Evolutionary conservation across 2,329 filamentous ascomycete genomes (phyloP).

Genomic region (Fusarium sp.): DNA sequence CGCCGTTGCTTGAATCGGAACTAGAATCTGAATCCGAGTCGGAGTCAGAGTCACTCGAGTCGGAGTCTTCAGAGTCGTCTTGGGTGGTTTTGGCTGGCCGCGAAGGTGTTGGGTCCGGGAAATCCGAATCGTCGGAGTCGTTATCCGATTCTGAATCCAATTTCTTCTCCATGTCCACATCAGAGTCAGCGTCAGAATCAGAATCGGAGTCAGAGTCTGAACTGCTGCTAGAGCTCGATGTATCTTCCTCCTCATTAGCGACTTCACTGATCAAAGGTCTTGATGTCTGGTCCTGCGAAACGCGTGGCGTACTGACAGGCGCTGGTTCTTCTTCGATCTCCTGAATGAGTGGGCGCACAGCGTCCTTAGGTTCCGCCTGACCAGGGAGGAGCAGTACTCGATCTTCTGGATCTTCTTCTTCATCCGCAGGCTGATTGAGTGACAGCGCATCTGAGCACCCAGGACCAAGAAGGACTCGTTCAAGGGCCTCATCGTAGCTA

Average conservation of each 20-base stretch:
- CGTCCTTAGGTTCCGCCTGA: not conserved
- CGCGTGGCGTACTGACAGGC: not conserved
- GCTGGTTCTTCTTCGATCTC: slow-evolving; percentile 31
- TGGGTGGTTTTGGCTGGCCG: not conserved
- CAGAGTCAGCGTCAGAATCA: slow-evolving; percentile 44
- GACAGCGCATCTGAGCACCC: not conserved
- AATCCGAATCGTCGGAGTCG: slow-evolving; percentile 14
- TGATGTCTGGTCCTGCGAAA: not conserved
- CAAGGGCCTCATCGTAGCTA: slow-evolving; percentile 46
- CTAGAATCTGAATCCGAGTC: slow-evolving; percentile 6
- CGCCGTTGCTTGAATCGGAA: not conserved
- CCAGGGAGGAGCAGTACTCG: slow-evolving; percentile 13
- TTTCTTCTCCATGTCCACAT: slow-evolving; percentile 50
- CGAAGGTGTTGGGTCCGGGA: not conserved
- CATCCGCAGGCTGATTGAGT: not conserved
- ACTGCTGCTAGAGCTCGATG: slow-evolving; percentile 28
- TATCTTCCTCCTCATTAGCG: slow-evolving; percentile 14
- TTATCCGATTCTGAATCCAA: slow-evolving; percentile 33
- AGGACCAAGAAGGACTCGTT: slow-evolving; percentile 36
- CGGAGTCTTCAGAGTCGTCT: not conserved
- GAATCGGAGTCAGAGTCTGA: slow-evolving; percentile 42
- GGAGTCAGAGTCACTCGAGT: slow-evolving; percentile 21
- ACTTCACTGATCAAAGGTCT: slow-evolving; percentile 9
- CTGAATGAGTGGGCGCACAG: slow-evolving; percentile 43
- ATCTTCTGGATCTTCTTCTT: slow-evolving; percentile 2